These are phyloP conservation scores for Syzygium jambos DNA, from an alignment of 345 rosid species.

Conservation along the genomic window DNA sequence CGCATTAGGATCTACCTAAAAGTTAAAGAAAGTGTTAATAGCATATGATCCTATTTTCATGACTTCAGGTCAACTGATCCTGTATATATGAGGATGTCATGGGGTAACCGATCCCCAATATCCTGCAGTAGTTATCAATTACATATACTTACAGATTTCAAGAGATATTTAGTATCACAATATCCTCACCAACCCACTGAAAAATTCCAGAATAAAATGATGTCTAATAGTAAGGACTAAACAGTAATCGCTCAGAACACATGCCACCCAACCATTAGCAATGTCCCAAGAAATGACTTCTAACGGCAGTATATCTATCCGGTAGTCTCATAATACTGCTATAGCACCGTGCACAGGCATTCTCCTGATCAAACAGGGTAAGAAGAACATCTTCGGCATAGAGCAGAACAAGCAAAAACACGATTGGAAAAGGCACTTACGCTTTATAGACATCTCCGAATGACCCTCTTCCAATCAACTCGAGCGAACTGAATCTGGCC, in stretches of 20 bases:
- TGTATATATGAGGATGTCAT: background rate
- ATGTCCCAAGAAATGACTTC: background rate
- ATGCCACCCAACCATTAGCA: background rate
- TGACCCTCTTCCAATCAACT: conserved; percentile 95
- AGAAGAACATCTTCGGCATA: background rate
- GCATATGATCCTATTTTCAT: background rate
- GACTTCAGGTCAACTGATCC: background rate
- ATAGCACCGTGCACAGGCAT: background rate
- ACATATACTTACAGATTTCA: background rate
- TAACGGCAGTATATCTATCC: background rate
- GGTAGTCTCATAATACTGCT: background rate
- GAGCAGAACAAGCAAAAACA: background rate
- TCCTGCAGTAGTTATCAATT: background rate
- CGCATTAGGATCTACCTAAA: background rate
- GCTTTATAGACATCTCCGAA: conserved; percentile 99
- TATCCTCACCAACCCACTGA: background rate
- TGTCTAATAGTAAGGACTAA: background rate
- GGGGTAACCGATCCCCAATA: background rate
- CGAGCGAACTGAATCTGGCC: conserved; percentile 66
- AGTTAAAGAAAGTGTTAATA: background rate
- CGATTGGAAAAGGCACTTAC: conserved; percentile 30
- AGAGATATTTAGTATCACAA: background rate
- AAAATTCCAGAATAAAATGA: background rate
- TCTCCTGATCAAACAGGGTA: background rate
- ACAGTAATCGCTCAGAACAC: background rate